Base-by-base conservation (phyloP, 23 red algal genomes). In the Rhodosorus marinus region DNA sequence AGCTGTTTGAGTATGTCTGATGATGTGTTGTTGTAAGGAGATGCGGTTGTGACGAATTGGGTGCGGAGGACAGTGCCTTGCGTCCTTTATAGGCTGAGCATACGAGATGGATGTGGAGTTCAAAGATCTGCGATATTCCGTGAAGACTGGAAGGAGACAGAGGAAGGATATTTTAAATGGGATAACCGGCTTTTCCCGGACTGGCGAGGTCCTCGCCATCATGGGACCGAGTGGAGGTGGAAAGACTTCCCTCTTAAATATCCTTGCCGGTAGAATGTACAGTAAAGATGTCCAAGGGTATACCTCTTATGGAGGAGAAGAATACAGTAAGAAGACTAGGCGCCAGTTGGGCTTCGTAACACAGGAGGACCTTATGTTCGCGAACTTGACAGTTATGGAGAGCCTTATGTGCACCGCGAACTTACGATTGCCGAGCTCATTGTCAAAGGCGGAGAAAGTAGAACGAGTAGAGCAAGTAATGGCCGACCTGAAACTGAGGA, bases 351-450 rank as follows among this genome's bases (percentile, higher is more conserved):
- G 60, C 49, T 93, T 82, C 29, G 64, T 66, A 14, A 93, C 83
- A 77, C 86, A 93, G 54, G 86, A 82, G 41, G 86, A 93, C 40
- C 35, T 82, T 3, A 73, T 93, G 57, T 93, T 82, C 46, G 56
- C 73, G 24, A 76, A 82, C n/a, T 67, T 93, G 29, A 82, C 86
- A n/a, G 75, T 93, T 21, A 30, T 49, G 25, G 73, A 93, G 51
- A 81, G 71, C 17, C 63, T 93, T 5, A 49, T 35, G 11, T 78
- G 82, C 29, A 82, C 86, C 8, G 75, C 75, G 19, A 43, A 55
- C 2, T 33, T 93, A 20, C 69, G 75, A 21, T 19, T 81, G 21
- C 75, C 65, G 24, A 31, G 59, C 33, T 47, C 31, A n/a, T 19
- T 80, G 33, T 30, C 60, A 3, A 24, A 53, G 1, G 23, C 47